Conservation (phyloP, 2,329 filamentous ascomycete genomes). For the Stagonosporopsis vannaccii region DNA sequence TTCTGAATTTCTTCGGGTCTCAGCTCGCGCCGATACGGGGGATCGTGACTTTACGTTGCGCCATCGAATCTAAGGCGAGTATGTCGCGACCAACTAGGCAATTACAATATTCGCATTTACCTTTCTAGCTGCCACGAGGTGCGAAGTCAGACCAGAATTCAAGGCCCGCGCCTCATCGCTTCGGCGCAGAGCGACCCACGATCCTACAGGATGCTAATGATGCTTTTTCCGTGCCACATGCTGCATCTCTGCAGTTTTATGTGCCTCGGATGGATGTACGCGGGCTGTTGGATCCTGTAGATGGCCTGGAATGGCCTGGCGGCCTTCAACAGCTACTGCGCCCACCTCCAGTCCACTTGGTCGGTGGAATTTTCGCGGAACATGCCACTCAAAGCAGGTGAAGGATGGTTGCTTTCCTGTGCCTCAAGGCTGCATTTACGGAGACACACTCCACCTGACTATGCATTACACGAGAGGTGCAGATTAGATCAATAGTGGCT, state of each 20-base stretch:
- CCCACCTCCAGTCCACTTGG: constrained; percentile 9
- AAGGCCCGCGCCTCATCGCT: constrained; percentile 8
- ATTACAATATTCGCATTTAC: constrained; percentile 7
- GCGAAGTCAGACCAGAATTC: constrained; percentile 11
- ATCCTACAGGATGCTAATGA: constrained; percentile 16
- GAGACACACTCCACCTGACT: constrained; percentile 9
- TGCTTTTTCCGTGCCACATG: constrained; percentile 16
- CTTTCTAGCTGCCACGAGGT: not conserved
- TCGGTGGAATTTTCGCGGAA: constrained; percentile 8
- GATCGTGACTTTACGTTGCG: constrained; percentile 4
- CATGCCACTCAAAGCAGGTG: constrained; percentile 5
- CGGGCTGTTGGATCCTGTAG: constrained; percentile 8
- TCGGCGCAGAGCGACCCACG: constrained; percentile 1
- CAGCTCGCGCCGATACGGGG: constrained; percentile 1
- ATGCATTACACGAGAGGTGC: constrained; percentile 16
- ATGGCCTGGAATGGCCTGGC: constrained; percentile 10
- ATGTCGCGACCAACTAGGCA: constrained; percentile 4
- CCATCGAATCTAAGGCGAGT: constrained; percentile 7
- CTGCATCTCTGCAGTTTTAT: constrained; percentile 2
- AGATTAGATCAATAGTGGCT: constrained; percentile 32
- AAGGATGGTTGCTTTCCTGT: constrained; percentile 27
- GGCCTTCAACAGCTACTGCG: constrained; percentile 7
- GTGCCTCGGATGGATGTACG: constrained; percentile 12
- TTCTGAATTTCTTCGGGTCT: not conserved
- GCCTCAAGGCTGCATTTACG: constrained; percentile 25